Conservation (phyloP, 164 flowering plant genomes). For the Sedum album region DNA sequence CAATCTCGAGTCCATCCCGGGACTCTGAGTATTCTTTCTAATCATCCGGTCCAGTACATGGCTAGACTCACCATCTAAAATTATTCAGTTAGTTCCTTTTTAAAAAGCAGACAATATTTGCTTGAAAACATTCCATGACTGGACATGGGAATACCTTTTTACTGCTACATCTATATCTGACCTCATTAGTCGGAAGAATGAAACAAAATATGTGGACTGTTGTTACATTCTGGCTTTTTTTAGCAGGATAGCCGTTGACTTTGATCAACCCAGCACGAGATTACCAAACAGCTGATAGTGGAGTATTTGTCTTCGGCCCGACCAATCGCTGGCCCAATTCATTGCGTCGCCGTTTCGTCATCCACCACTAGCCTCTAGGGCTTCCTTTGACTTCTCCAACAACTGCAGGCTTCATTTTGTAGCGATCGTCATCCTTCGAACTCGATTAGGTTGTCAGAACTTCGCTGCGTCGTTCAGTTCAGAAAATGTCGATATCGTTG, state of each 20-base stretch:
- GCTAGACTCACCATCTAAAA: neutral
- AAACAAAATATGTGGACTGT: too few relatives aligned
- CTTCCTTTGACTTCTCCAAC: neutral
- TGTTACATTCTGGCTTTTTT: too few relatives aligned
- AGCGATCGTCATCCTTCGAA: neutral
- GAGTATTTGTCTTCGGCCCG: too few relatives aligned
- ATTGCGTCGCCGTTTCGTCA: too few relatives aligned
- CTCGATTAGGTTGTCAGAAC: neutral
- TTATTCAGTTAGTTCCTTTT: neutral
- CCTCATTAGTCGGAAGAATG: too few relatives aligned
- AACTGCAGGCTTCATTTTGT: neutral
- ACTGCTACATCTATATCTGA: too few relatives aligned
- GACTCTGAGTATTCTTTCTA: constrained; percentile 37
- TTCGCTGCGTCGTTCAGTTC: neutral
- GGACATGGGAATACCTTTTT: neutral
- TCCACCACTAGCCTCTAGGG: neutral
- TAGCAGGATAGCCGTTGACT: too few relatives aligned
- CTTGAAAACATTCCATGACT: neutral
- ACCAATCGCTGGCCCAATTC: too few relatives aligned
- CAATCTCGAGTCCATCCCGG: constrained; percentile 89
- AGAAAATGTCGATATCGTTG: neutral
- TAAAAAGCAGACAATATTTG: neutral
- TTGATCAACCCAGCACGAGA: too few relatives aligned
- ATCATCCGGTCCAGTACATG: neutral
- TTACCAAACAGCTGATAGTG: neutral